A percentile compares a stretch with the other conserved stretches of the same genome.
These are phyloP conservation scores for Nannizziopsis arthrosporioides DNA, from an alignment of 2,329 filamentous ascomycete genomes.

Conservation along the genomic window DNA sequence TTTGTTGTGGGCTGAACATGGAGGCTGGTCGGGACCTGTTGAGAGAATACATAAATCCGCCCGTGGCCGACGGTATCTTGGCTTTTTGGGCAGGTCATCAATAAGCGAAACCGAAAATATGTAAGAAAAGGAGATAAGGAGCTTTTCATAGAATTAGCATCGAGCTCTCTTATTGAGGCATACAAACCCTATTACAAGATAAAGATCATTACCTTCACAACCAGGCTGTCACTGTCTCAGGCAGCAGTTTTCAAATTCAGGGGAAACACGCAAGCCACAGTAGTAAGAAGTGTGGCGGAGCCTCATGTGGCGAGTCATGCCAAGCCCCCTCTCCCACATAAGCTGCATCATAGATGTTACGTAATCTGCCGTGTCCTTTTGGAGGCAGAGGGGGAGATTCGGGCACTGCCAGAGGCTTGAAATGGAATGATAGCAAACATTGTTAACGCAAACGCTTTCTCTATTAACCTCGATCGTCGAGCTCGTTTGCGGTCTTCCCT, in stretches of 20 bases:
- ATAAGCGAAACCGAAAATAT: no score
- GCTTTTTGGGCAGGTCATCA: slow-evolving; percentile 26
- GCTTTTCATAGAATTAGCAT: no score
- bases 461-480: not conserved
- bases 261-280: not conserved
- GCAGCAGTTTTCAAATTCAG: no score
- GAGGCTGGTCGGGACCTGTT: slow-evolving; percentile 19
- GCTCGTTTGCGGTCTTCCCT: not conserved
- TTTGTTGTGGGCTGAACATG: slow-evolving; percentile 17
- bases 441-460: not conserved
- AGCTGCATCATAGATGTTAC: slow-evolving; percentile 11
- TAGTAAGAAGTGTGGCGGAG: not conserved
- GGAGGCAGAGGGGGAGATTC: slow-evolving; percentile 4
- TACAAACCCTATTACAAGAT: no score
- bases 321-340: slow-evolving; percentile 3
- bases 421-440: no score
- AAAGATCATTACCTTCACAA: no score
- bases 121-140: no score
- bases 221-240: not conserved
- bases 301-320: not conserved
- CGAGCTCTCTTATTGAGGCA: no score
- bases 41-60: slow-evolving; percentile 25
- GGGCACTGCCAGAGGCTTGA: not conserved
- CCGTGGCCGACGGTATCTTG: slow-evolving; percentile 22
- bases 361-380: slow-evolving; percentile 5